Evolutionary conservation across 129 eudicot genomes (phyloP), one percentile per base, ranked within the genome.

Genomic region (Logfia minima): DNA sequence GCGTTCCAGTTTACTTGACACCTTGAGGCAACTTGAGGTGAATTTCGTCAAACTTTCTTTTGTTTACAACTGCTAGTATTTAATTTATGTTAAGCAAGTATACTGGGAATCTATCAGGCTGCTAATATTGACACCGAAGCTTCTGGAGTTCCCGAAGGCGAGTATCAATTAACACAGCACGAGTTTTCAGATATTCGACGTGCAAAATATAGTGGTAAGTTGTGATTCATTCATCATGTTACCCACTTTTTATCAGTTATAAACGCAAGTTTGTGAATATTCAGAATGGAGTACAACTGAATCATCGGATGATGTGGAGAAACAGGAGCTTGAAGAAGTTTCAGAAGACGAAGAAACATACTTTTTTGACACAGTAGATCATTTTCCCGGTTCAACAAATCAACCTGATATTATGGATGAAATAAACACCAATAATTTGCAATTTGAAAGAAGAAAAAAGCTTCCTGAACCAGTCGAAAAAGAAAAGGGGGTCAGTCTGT

Each of bases 211-310:
- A 83, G 80, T 71, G 91, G 96, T 89, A 83, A 60, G 18, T 58
- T 26, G 67, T 37, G 21, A 45, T 19, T 37, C 43, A 60, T 18
- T 31, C n/a, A 10, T 58, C 14, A 3, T n/a, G 2, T 70, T 71
- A 10, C 22, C 0, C 63, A n/a, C 26, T 19, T 19, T 58, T 19
- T 0, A 58, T 23, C 22, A 32, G 31, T 73, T 32, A 32, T 58
- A 34, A 53, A 76, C 37, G 66, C 32, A 17, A 23, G 60, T 69
- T 58, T 8, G 19, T 59, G 48, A 60, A 39, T 76, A 53, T 72
- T 48, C 85, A 92, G 97, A 87, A 84, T 89, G 87, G 85, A 89
- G 97, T 87, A 89, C 92, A 43, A 92, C 97, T 51, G 96, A 84
- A 81, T 89, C 97, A 58, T 92, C 97, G 14, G 97, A 92, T 77